These are phyloP conservation scores for Fusarium camptoceras DNA, from an alignment of 2,329 filamentous ascomycete species.

Conservation along the genomic window DNA sequence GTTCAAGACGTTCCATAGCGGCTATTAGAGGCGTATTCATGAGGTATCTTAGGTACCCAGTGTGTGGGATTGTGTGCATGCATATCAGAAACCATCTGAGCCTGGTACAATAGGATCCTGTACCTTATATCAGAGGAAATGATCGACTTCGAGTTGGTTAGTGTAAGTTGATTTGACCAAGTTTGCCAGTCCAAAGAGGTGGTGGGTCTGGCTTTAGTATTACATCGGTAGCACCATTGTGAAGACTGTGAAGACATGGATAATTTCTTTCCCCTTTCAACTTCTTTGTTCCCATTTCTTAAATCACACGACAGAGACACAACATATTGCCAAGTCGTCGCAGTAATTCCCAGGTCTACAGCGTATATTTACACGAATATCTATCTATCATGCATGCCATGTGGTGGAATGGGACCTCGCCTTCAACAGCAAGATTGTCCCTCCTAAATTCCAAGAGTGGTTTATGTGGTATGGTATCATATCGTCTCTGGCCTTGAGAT, in stretches of 20 bases:
- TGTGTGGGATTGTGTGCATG: neutral
- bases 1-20: neutral
- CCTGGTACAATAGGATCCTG: neutral
- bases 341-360: conserved; percentile 2
- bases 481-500: conserved; percentile 24
- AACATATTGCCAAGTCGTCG: neutral
- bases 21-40: neutral
- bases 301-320: neutral
- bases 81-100: neutral
- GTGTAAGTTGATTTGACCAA: conserved; percentile 29
- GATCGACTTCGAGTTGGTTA: conserved; percentile 7
- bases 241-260: neutral
- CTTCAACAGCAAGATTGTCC: conserved; percentile 15
- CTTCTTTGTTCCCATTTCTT: neutral
- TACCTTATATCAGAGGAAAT: neutral
- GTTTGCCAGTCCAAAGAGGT: conserved; percentile 24
- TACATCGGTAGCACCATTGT: neutral
- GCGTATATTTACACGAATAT: conserved; percentile 18
- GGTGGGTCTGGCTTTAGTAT: conserved; percentile 9
- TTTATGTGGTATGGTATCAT: conserved; percentile 25
- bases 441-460: conserved; percentile 26
- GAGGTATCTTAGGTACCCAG: neutral
- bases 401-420: neutral
- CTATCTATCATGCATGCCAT: conserved; percentile 26
- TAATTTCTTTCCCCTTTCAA: conserved; percentile 1